Evolutionary conservation across 208 protist species (phyloP).

Genomic region (Trypanosoma platydactyli): DNA sequence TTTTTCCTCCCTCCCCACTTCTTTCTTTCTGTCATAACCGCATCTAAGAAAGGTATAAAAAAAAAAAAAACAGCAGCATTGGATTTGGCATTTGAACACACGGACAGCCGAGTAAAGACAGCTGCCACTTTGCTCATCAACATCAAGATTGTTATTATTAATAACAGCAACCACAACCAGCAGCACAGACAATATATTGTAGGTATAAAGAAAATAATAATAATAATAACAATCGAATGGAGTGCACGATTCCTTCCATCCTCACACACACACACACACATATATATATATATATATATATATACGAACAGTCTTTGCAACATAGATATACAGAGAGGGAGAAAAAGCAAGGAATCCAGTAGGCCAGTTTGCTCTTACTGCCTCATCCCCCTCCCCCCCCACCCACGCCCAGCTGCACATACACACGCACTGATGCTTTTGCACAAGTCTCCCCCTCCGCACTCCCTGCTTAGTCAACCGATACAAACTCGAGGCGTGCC

Average conservation of each 20-base stretch:
- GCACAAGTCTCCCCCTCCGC: neutral
- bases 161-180: neutral
- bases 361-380: neutral
- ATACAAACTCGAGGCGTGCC: no score
- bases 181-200: no score
- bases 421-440: neutral
- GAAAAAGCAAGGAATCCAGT: no score
- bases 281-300: neutral
- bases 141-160: no score
- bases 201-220: no score
- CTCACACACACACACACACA: neutral
- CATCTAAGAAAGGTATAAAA: neutral
- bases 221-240: slow-evolving; percentile 11
- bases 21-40: no score
- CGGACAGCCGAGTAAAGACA: no score
- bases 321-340: no score
- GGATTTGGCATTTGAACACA: no score
- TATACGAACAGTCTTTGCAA: no score
- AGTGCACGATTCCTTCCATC: neutral
- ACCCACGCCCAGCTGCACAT: neutral
- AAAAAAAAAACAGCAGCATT: slow-evolving; percentile 20
- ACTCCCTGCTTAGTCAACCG: neutral
- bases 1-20: no score
- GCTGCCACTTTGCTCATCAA: no score
- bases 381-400: neutral